These are phyloP conservation scores for Epicoccum nigrum DNA, from an alignment of 2,329 filamentous ascomycete species.

Conservation along the genomic window DNA sequence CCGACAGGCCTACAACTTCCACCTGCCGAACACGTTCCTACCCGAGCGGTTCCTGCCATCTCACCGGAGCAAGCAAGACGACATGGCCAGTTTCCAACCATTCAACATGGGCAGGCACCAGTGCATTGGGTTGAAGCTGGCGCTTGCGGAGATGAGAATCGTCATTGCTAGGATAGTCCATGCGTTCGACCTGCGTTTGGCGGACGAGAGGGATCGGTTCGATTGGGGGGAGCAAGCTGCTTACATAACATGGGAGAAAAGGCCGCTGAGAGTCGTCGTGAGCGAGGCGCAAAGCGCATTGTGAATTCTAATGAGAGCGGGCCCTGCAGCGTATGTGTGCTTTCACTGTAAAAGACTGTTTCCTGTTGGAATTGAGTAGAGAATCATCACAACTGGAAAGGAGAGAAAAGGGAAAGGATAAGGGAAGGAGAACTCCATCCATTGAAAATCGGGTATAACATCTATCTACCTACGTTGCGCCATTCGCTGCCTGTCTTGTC, in stretches of 20 bases:
- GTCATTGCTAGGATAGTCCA: conserved; percentile 50
- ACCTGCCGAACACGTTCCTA: conserved; percentile 37
- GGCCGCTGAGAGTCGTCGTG: conserved; percentile 12
- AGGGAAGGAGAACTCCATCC: too few species aligned
- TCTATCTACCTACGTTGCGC: too few species aligned
- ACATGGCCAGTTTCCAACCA: conserved; percentile 31
- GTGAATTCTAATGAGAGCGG: too few species aligned
- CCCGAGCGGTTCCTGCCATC: conserved; percentile 43
- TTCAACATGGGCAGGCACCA: conserved; percentile 36
- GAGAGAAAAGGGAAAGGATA: neutral
- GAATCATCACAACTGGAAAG: too few species aligned
- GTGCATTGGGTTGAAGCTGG: conserved; percentile 37
- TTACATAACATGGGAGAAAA: conserved; percentile 33
- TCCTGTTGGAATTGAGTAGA: too few species aligned
- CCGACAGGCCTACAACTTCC: conserved; percentile 37
- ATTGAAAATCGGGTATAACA: too few species aligned
- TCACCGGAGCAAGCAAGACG: conserved; percentile 29
- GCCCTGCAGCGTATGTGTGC: too few species aligned
- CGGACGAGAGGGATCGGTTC: conserved; percentile 15
- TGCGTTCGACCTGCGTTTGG: conserved; percentile 44
- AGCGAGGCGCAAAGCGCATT: neutral
- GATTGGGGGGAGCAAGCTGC: conserved; percentile 35
- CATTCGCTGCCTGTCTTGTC: too few species aligned
- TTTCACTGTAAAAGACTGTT: too few species aligned
- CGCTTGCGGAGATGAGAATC: conserved; percentile 44